Percentiles rank a stretch among this genome's conserved stretches.
Evolutionary conservation across 2,329 filamentous ascomycete species (phyloP).

Genomic region (Metarhizium humberi): DNA sequence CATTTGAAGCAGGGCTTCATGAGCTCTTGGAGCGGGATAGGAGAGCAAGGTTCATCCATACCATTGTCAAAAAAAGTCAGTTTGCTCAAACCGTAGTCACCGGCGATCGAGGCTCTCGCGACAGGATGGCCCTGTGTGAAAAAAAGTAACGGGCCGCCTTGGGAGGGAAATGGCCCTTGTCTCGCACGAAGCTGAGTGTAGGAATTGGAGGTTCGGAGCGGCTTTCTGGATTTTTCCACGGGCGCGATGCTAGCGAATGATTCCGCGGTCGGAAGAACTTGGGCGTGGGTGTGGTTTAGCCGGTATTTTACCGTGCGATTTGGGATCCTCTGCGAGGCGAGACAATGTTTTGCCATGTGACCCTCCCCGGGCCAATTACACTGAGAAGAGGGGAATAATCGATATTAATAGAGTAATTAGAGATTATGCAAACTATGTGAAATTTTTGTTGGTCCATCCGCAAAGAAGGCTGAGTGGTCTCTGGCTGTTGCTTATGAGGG

Average conservation of each 20-base stretch:
- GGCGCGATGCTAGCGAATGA: conserved; percentile 15
- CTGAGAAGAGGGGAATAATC: no score
- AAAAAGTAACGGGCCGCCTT: neutral
- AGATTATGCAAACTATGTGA: no score
- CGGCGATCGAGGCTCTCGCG: neutral
- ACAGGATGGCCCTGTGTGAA: conserved; percentile 1
- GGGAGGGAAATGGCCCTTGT: conserved; percentile 14
- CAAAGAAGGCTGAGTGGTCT: neutral
- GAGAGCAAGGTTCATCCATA: conserved; percentile 11
- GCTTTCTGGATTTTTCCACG: conserved; percentile 18
- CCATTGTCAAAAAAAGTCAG: conserved; percentile 16
- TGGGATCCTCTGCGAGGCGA: no score
- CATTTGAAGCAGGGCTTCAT: neutral
- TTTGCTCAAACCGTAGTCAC: neutral
- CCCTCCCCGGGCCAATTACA: neutral
- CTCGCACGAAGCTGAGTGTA: conserved; percentile 14
- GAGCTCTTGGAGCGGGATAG: neutral
- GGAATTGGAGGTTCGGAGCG: conserved; percentile 7
- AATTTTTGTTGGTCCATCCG: no score
- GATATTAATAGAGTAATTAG: no score
- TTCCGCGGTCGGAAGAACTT: conserved; percentile 17
- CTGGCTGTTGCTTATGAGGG: no score
- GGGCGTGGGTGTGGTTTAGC: conserved; percentile 9
- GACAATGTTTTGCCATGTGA: neutral
- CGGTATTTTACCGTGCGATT: conserved; percentile 15